These are phyloP conservation scores for Penicillium coprophilum DNA, from an alignment of 495 filamentous ascomycete genomes.

Conservation along the genomic window DNA sequence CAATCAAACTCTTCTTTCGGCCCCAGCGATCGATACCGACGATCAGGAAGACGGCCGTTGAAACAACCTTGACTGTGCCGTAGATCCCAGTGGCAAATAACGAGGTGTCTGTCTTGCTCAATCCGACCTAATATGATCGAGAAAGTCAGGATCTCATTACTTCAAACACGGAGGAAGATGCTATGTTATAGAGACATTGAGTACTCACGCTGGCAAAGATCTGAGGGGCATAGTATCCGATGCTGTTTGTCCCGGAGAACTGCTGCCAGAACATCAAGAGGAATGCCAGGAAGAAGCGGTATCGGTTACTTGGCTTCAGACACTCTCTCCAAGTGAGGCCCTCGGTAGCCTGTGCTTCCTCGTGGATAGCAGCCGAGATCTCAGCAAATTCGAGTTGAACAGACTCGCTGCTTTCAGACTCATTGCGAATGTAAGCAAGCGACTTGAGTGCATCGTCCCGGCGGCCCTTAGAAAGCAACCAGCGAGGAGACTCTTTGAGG, in stretches of 20 bases:
- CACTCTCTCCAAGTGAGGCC: slow-evolving; percentile 44
- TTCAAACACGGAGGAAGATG: neutral
- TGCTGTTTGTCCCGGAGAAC: slow-evolving; percentile 52
- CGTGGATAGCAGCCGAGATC: slow-evolving; percentile 46
- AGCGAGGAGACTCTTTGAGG: slow-evolving; percentile 55
- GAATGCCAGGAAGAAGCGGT: slow-evolving; percentile 45
- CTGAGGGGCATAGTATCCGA: slow-evolving; percentile 53
- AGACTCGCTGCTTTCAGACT: slow-evolving; percentile 34
- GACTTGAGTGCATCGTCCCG: slow-evolving; percentile 45
- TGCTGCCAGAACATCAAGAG: slow-evolving; percentile 55
- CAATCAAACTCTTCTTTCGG: slow-evolving; percentile 64
- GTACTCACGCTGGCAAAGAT: slow-evolving; percentile 44
- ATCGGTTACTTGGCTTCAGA: slow-evolving; percentile 38
- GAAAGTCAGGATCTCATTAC: neutral
- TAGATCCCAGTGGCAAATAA: slow-evolving; percentile 55
- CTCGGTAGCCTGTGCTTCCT: slow-evolving; percentile 43
- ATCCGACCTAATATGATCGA: slow-evolving; percentile 28
- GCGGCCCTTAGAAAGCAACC: slow-evolving; percentile 51
- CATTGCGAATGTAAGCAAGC: slow-evolving; percentile 46
- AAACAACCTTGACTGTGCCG: slow-evolving; percentile 52
- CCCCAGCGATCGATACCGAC: slow-evolving; percentile 71
- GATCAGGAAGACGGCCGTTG: slow-evolving; percentile 61
- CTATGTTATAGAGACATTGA: too few relatives aligned
- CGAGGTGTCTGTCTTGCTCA: slow-evolving; percentile 41
- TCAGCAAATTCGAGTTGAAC: slow-evolving; percentile 63